phyloP scores from a whole-genome alignment of 176 grass and related monocot species.

The Chrysopogon serrulatus region DNA sequence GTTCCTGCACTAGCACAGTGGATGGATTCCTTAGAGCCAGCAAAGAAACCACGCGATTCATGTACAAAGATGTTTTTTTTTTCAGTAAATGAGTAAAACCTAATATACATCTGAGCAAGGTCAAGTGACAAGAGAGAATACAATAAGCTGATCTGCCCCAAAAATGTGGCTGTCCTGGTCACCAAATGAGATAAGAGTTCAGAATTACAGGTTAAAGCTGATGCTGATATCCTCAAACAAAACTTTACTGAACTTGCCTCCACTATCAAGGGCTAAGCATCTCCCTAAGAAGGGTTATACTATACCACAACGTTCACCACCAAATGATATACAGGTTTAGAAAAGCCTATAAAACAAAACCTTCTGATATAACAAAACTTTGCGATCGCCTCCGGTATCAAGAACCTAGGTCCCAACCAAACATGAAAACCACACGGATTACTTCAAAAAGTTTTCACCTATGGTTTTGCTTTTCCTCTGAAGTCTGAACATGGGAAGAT shows the following conservation, averaged over 20 bases:
- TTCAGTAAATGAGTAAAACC: neutral
- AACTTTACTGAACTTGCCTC: neutral
- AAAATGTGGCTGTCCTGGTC: neutral
- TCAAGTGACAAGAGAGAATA: conserved; percentile 18
- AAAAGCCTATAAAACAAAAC: conserved; percentile 32
- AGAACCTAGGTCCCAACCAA: conserved; percentile 4
- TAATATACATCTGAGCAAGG: conserved; percentile 15
- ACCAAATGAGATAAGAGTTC: neutral
- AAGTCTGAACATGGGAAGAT: neutral
- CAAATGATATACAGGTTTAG: neutral
- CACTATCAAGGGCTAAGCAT: neutral
- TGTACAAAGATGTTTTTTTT: neutral
- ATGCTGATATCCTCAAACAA: neutral
- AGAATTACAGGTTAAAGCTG: neutral
- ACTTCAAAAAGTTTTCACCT: neutral
- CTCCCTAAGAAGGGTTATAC: neutral
- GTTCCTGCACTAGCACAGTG: neutral
- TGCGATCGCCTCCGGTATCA: neutral
- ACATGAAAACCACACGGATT: neutral
- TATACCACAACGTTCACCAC: conserved; percentile 4
- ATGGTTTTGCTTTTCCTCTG: neutral
- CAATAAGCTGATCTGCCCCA: conserved; percentile 4
- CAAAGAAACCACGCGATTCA: neutral
- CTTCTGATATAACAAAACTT: neutral
- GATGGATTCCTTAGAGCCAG: neutral